Evolutionary conservation across 108 stramenopile species (phyloP), one percentile per base, ranked within the genome.

Genomic region (Pseudonitzschia multistriata): DNA sequence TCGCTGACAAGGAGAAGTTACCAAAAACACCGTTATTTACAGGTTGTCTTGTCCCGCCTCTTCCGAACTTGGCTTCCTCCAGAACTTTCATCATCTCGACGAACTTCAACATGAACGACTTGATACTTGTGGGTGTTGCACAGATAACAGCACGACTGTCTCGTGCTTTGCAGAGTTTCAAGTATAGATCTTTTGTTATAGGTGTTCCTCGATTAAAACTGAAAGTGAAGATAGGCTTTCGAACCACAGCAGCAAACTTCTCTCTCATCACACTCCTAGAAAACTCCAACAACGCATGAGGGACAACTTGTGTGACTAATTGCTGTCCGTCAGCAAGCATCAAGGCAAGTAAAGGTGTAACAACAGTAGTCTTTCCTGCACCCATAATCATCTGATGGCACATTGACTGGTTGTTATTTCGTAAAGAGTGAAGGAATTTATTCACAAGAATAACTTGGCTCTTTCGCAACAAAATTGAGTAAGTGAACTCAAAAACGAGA

Each of bases 301-400:
- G 99, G 57, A 98, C 97, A 22, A 99, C 98, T 78, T 99, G 97
- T 21, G 94, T 88, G 4, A 96, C 94, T 36, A 99, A 92, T 24
- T 94, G 88, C 59, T 96, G 83, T 4, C 97, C 97, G 55, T 98
- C 94, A 3, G 97, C 98, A 36, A 99, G 94, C 71, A 99, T 95
- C 71, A 99, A 82, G 5, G 97, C 95, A 48, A 98, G 81, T 30
- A 99, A 86, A 49, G 99, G 98, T 10, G 96, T 95, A 27, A 99
- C 98, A 37, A 98, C 98, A n/a, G 98, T 98, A 0, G 99, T 99
- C 75, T 99, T 99, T 37, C 99, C 99, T 5, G 97, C 98, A 27
- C 99, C 99, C 99, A 99, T 99, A 91, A 99, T 98, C 98, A 98
- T 98, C 83, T 99, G 98, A 73, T 98, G 96, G 57, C 97, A 97